A percentile compares a stretch with the other conserved stretches of the same genome.
Evolutionary conservation across 495 filamentous ascomycete species (phyloP).

Genomic region (Aspergillus kassunensis): DNA sequence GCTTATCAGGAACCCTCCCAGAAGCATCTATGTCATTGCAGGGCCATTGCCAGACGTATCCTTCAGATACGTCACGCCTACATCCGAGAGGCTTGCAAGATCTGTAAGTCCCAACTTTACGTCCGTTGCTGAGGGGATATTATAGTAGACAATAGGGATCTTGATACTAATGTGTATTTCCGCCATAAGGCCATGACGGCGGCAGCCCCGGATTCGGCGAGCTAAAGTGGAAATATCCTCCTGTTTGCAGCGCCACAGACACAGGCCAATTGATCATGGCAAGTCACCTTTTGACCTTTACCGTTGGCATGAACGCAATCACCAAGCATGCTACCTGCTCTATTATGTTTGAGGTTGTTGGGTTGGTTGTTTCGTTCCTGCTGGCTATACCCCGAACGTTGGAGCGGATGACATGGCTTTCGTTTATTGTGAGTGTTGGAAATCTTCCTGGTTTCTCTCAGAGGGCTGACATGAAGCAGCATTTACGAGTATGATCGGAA

Average conservation of each 20-base stretch:
- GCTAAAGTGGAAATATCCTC: too few relatives aligned
- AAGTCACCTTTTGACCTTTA: slow-evolving; percentile 73
- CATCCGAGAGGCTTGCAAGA: slow-evolving; percentile 26
- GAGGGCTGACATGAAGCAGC: too few relatives aligned
- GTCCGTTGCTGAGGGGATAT: slow-evolving; percentile 30
- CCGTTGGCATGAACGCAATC: slow-evolving; percentile 69
- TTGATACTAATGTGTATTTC: slow-evolving; percentile 25
- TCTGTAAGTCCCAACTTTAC: slow-evolving; percentile 24
- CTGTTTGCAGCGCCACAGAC: too few relatives aligned
- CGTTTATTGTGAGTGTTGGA: too few relatives aligned
- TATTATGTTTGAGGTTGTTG: slow-evolving; percentile 64
- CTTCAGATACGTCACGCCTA: slow-evolving; percentile 35
- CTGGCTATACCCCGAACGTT: slow-evolving; percentile 65
- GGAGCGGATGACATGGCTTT: slow-evolving; percentile 57
- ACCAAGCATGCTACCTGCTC: slow-evolving; percentile 64
- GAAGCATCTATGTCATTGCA: slow-evolving; percentile 31
- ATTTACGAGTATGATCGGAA: too few relatives aligned
- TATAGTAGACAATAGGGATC: slow-evolving; percentile 35
- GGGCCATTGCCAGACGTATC: slow-evolving; percentile 38
- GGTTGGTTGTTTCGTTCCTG: slow-evolving; percentile 58
- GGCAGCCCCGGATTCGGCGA: too few relatives aligned
- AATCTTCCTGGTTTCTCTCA: too few relatives aligned
- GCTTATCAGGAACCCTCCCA: slow-evolving; percentile 25
- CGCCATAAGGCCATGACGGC: too few relatives aligned
- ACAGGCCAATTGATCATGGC: too few relatives aligned